Base-by-base conservation (phyloP, 2,329 filamentous ascomycete species). In the Lasiodiplodia sp. region DNA sequence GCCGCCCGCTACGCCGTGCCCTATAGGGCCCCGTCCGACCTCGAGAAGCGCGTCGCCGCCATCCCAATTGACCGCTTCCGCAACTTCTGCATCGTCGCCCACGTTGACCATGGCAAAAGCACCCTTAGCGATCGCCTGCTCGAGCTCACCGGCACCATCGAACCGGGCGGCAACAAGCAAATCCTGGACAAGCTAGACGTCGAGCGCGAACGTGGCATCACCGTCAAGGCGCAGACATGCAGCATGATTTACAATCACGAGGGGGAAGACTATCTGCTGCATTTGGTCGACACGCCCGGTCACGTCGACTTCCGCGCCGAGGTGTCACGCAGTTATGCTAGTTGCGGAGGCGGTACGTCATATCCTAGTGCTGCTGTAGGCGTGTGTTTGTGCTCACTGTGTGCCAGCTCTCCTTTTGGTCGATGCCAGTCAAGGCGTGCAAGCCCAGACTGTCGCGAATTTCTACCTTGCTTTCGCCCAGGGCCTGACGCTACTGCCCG, bases 21-120 rank as follows among this genome's bases (percentile, higher is more conserved):
- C 11, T 74, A 76, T 71, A 80, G 80, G 70, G 71, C 79, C 21
- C 79, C 79, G 69, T 77, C 84, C n/a, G 84, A 86, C 28, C 83
- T 91, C 25, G 89, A 91, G 77, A 81, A 83, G 69, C 84, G 89
- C 72, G 94, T 95, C 70, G 84, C 89, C 18, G 88, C 87, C 6
- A 94, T 95, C 67, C 92, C 92, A 2, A 91, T 94, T 75, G 88
- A 91, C 68, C 88, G 92, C 23, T 95, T 87, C 76, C 91, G 96
- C 71, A 99, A 99, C 80, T 99, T 99, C 80, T 99, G 96, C 81
- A 98, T 99, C 76, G 95, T 99, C 64, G 96, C 96, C 11, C 96
- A 99, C 79, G 96, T 99, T 78, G 96, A 99, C 79, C 96, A 99
- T 89, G 96, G 96, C 75, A 99, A 99, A 82, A 97, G 92, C 78